Percentiles rank a stretch among this genome's conserved stretches.
Evolutionary conservation across 2,329 filamentous ascomycete species (phyloP).

Genomic region (Anisogramma anomala): DNA sequence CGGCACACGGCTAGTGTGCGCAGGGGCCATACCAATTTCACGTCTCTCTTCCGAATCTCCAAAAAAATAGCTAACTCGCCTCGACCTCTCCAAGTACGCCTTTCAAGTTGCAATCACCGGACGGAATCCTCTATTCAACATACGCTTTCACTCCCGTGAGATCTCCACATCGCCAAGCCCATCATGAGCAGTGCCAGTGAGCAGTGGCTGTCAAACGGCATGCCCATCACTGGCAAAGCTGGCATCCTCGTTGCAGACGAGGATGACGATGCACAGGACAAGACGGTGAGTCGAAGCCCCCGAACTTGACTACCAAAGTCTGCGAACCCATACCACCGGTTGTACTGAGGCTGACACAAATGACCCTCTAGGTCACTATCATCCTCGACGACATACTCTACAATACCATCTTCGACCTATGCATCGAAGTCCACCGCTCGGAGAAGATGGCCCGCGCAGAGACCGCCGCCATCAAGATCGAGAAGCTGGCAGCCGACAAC

Average conservation of each 20-base stretch:
- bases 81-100: not conserved
- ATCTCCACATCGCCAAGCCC: too few relatives aligned
- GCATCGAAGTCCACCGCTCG: constrained; percentile 63
- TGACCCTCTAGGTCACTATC: not conserved
- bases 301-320: too few relatives aligned
- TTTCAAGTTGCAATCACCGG: constrained; percentile 17
- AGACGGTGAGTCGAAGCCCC: constrained; percentile 37
- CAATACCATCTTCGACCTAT: constrained; percentile 64
- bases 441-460: constrained; percentile 64
- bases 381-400: constrained; percentile 66
- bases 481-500: constrained; percentile 47
- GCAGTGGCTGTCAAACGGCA: too few relatives aligned
- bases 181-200: not conserved
- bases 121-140: too few relatives aligned
- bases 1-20: too few relatives aligned
- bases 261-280: constrained; percentile 42
- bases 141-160: too few relatives aligned
- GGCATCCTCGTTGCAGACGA: constrained; percentile 44
- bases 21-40: not conserved
- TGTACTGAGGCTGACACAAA: not conserved
- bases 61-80: constrained; percentile 11
- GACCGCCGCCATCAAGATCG: constrained; percentile 52
- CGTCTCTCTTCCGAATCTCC: constrained; percentile 12
- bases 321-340: too few relatives aligned
- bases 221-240: constrained; percentile 41